Percentiles rank a stretch among this genome's conserved stretches.
phyloP scores from a whole-genome alignment of 176 grass and related monocot genomes.

The Eremochloa ophiuroides region DNA sequence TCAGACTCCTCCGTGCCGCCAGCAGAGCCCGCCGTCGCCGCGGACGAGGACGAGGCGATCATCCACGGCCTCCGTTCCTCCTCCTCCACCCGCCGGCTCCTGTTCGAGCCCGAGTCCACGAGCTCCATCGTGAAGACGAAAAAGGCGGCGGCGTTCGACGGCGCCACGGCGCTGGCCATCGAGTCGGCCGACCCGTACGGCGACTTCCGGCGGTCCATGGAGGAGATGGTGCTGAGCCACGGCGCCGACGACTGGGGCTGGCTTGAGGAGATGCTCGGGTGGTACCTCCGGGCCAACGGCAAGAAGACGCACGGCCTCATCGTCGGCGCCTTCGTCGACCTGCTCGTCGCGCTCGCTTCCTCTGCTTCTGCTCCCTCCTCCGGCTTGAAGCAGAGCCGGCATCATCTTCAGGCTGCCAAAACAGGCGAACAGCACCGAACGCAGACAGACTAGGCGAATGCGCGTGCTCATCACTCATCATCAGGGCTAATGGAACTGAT shows the following conservation, averaged over 20 bases:
- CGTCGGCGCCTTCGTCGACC: slow-evolving; percentile 71
- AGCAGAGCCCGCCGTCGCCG: not conserved
- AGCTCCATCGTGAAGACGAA: slow-evolving; percentile 36
- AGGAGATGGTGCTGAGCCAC: slow-evolving; percentile 73
- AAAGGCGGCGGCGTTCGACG: slow-evolving; percentile 28
- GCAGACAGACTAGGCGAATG: not conserved
- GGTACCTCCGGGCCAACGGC: slow-evolving; percentile 79
- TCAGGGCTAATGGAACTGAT: not conserved
- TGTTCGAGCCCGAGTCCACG: slow-evolving; percentile 48
- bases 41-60: slow-evolving; percentile 19
- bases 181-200: slow-evolving; percentile 60
- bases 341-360: slow-evolving; percentile 51
- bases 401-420: not conserved
- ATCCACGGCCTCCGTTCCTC: slow-evolving; percentile 30
- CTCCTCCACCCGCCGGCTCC: slow-evolving; percentile 39
- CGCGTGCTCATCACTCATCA: not conserved
- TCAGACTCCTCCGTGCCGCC: not conserved
- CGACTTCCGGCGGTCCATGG: slow-evolving; percentile 84
- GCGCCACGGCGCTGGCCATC: slow-evolving; percentile 51
- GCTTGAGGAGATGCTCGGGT: slow-evolving; percentile 83
- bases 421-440: not conserved
- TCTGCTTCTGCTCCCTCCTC: slow-evolving; percentile 29
- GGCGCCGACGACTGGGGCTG: slow-evolving; percentile 60
- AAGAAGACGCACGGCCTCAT: slow-evolving; percentile 72
- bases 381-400: not conserved